Evolutionary conservation across 306 rosid genomes (phyloP), one percentile per base, ranked within the genome.

Genomic region (Alnus glutinosa): DNA sequence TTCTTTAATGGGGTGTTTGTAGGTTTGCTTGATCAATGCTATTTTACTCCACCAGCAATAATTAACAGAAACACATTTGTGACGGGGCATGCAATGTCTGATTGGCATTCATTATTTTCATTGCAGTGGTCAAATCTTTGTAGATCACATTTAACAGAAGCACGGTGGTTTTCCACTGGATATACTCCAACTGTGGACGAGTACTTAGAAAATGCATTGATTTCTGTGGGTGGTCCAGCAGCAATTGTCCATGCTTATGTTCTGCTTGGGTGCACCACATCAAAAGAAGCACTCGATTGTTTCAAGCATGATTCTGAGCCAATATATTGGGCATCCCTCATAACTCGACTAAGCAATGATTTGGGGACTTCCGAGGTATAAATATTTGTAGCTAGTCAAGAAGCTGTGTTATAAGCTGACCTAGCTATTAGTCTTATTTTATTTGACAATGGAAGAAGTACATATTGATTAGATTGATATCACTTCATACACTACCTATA

Each of bases 51-150:
- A 52, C 57, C 57, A 52, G 52, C 54, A 15, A 16, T 13, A 54
- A 54, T 54, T 7, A 39, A 15, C n/a, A 15, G 16, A 54, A 54
- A 54, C 16, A n/a, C 19, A 15, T 14, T 16, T 54, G 7, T 14
- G 9, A 30, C 4, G 14, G 14, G 1, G 7, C 2, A 1, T 9
- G 3, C 2, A 7, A 13, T 63, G 23, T 48, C 32, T 4, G 16
- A 18, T 55, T 73, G 4, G n/a, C 16, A 14, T 73, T 32, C 36
- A 7, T 39, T 39, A 3, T 39, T 67, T 63, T 11, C 30, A 2
- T 1, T 44, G 67, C 83, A 81, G 88, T 81, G 88, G 83, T 63
- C 12, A 9, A 81, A 67, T 62, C 85, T 77, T 39, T 78, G 85
- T 44, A 34, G 15, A 28, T 37, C 88, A 6, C 78, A 85, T 72